Base-by-base conservation (phyloP, 2,329 filamentous ascomycete genomes). In the Arthrocladium fulminans region DNA sequence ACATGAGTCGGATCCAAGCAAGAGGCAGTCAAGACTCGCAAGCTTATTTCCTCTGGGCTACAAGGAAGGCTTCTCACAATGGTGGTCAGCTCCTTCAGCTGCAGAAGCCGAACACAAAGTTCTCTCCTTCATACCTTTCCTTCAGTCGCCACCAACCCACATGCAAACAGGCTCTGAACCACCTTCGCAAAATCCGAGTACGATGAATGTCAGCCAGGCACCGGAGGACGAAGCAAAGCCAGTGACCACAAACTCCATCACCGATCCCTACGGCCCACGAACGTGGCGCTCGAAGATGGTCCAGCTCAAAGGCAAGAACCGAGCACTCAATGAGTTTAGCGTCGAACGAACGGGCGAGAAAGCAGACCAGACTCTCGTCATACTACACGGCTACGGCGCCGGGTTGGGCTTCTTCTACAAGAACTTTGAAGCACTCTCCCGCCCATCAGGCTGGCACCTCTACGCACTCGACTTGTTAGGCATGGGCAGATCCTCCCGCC, bases 331-430 rank as follows among this genome's bases (percentile, higher is more conserved):
- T 62, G 92, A 98, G 63, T 92, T 96, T 65, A 88, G 86, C 1
- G 80, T 98, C 2, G 87, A 95, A 69, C 77, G 89, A 43, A 70
- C 88, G 1, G 87, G 81, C 29, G 89, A 96, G 62, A 68, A 82
- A 3, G 78, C 80, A 0, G 83, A 94, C 40, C 83, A 97, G 61
- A 92, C 87, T 37, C 73, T 98, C 13, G 90, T 98, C 38, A 94
- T 98, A 80, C 72, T 98, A 3, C 92, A 98, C 63, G 92, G 92
- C 52, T 98, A 98, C 65, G 92, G 92, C 40, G 92, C 92, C 2
- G 92, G 92, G 0, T 75, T 98, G 0, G 92, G 90, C 19, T 97
- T 98, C 69, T 98, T 94, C 74, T 98, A 96, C 74, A 90, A 92
- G 69, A 98, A 98, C 64, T 95, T 94, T 52, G 92, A 98, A 66